Conservation (phyloP, 1,284 basidiomycete genomes). For the Pascua sp. region DNA sequence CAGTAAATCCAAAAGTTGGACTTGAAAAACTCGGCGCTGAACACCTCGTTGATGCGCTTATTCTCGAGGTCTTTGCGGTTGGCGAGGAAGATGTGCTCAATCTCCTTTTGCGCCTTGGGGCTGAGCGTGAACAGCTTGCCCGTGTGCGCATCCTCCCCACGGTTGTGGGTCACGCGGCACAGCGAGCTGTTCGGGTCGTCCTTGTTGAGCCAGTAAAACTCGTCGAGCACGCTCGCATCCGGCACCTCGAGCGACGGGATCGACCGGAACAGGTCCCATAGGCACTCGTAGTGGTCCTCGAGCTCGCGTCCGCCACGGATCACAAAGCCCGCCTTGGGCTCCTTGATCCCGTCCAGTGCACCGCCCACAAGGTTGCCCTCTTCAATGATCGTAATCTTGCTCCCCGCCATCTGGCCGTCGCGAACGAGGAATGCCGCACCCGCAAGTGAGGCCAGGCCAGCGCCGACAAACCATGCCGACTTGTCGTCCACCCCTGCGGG, state of each 20-base stretch:
- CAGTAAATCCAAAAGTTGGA: constrained; percentile 6
- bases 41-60: constrained; percentile 1
- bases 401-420: background rate
- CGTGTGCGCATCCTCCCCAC: background rate
- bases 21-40: background rate
- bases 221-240: constrained; percentile 5
- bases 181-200: constrained; percentile 4
- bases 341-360: background rate
- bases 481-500: constrained; percentile 1
- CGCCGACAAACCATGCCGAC: constrained; percentile 1
- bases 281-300: constrained; percentile 10
- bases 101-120: background rate
- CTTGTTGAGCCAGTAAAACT: constrained; percentile 7
- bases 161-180: background rate
- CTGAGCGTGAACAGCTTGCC: background rate
- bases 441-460: constrained; percentile 1
- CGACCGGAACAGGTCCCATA: constrained; percentile 4
- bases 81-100: background rate
- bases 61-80: background rate
- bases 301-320: constrained; percentile 6
- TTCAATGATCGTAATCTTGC: constrained; percentile 3
- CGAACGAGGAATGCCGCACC: constrained; percentile 6
- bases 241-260: constrained; percentile 2
- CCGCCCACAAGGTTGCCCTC: background rate
- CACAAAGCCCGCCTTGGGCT: background rate